Evolutionary conservation across 345 rosid genomes (phyloP), one percentile per base, ranked within the genome.

Genomic region (Garcia nutans): DNA sequence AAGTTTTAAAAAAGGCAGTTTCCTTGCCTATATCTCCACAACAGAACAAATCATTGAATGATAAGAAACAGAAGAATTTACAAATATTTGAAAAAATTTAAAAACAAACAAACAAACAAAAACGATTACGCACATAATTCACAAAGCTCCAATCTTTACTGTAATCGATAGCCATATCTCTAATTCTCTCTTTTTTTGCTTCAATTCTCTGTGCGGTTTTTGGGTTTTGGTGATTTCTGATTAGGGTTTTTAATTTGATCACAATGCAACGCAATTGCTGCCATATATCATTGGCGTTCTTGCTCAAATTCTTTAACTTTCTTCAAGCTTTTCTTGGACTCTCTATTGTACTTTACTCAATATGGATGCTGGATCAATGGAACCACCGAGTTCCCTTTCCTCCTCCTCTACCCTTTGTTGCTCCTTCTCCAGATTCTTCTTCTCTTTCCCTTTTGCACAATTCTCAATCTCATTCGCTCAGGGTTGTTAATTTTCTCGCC

Each of bases 351-450:
- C 37, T 90, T 71, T 92, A 91, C 87, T 95, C 99, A 3, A 17
- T 87, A 44, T 95, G 97, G 97, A 91, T 95, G 97, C 90, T 93
- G 63, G 76, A 87, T 83, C 92, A 90, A 60, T 93, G 94, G 96
- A 82, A 86, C 79, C 88, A 80, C 76, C 91, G 66, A 65, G 33
- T 74, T 20, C 95, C 90, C 26, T 20, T 74, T 65, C 31, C 81
- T 58, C 89, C 92, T 7, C 84, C 90, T 7, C 85, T 89, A 23
- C 77, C 89, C 17, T 28, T 33, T 44, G 26, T 56, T 9, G 82
- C 88, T 73, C 90, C 86, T 1, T 80, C 90, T 41, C 86, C 88
- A 5, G 80, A 68, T 52, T 76, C 89, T 33, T 77, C 1, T 62
- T 20, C 19, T 65, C 72, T 61, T 17, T 11, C 75, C 20, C 47